Conservation (phyloP, 2,329 filamentous ascomycete species). For the Phialophora expanda region DNA sequence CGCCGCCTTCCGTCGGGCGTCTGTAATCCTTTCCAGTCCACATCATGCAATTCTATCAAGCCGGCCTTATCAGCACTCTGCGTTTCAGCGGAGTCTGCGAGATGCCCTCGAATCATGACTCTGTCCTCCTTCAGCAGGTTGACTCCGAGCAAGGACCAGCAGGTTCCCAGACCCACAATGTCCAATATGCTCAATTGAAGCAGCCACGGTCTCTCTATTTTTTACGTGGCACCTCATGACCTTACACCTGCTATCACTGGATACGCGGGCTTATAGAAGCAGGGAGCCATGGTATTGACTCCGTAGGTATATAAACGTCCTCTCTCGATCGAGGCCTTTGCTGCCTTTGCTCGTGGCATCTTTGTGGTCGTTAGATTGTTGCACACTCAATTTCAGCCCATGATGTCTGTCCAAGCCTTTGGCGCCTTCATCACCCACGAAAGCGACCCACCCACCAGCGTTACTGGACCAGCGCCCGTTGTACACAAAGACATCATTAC, state of each 20-base stretch:
- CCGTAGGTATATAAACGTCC: not conserved
- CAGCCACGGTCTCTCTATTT: not conserved
- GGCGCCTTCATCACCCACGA: slow-evolving; percentile 53
- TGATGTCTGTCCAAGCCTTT: slow-evolving; percentile 47
- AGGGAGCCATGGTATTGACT: not conserved
- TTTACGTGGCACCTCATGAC: not conserved
- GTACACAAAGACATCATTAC: slow-evolving; percentile 41
- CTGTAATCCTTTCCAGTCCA: not conserved
- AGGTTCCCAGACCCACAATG: not conserved
- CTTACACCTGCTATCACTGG: not conserved
- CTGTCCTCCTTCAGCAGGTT: not conserved
- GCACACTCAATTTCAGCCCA: slow-evolving; percentile 22
- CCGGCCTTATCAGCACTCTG: not conserved
- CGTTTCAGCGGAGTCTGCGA: not conserved
- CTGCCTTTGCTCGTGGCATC: not conserved
- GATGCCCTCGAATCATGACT: not conserved
- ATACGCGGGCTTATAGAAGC: not conserved
- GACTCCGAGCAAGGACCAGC: not conserved
- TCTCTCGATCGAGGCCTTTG: not conserved
- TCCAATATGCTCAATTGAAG: not conserved
- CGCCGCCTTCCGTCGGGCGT: not conserved
- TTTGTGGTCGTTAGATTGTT: not conserved
- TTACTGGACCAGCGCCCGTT: slow-evolving; percentile 49
- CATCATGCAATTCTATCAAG: not conserved
- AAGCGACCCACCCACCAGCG: slow-evolving; percentile 38